A percentile compares a stretch with the other conserved stretches of the same genome.
Conservation (phyloP, 331 rosid species). For the Quercus lobata region DNA sequence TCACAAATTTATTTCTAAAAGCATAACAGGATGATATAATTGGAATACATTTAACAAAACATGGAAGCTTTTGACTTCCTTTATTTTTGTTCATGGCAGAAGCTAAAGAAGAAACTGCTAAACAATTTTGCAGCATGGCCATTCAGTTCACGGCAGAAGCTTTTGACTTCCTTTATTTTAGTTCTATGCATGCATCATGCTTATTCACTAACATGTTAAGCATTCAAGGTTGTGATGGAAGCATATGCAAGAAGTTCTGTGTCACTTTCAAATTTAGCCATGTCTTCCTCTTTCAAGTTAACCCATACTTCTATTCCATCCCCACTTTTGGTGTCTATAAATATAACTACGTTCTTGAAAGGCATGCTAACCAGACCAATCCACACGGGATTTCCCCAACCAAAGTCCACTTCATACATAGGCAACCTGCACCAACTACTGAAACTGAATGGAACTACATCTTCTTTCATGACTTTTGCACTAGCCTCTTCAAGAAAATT, state of each 20-base stretch:
- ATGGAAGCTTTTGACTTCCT: no score
- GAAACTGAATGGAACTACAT: slow-evolving; percentile 20
- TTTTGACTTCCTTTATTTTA: no score
- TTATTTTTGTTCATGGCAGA: no score
- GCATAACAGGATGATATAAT: no score
- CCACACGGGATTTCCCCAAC: slow-evolving; percentile 21
- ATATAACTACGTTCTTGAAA: slow-evolving; percentile 7
- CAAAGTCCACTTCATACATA: slow-evolving; percentile 14
- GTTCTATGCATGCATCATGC: no score
- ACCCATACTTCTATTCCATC: neutral
- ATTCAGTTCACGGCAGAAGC: no score
- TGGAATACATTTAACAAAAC: no score
- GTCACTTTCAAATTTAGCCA: neutral
- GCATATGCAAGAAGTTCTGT: neutral
- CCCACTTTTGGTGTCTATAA: slow-evolving; percentile 13
- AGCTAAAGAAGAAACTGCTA: no score
- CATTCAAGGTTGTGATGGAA: neutral
- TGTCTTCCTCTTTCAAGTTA: neutral
- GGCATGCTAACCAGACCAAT: neutral
- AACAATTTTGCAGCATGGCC: no score
- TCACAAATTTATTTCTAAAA: no score
- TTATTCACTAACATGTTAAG: no score
- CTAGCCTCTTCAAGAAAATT: neutral
- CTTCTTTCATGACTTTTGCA: neutral
- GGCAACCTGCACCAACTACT: slow-evolving; percentile 29